Evolutionary conservation across 805 yeast species (phyloP).

Genomic region (Wickerhamomyces alni): DNA sequence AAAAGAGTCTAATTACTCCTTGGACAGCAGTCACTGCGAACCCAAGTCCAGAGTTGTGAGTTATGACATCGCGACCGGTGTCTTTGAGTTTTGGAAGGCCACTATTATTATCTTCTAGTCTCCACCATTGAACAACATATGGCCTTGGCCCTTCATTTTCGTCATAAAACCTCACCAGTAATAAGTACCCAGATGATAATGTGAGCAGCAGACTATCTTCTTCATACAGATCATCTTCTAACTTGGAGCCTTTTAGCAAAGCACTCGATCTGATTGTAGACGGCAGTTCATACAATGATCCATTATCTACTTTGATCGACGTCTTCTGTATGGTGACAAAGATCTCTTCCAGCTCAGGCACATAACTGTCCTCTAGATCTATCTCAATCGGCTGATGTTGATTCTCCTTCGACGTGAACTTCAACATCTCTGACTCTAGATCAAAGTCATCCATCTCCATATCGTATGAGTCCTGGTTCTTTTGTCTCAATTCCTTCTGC

Average conservation of each 20-base stretch:
- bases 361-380: conserved; percentile 1
- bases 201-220: conserved; percentile 35
- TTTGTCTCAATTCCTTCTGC: conserved; percentile 18
- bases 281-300: conserved; percentile 7
- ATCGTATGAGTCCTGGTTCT: conserved; percentile 18
- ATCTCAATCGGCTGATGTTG: conserved; percentile 1
- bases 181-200: conserved; percentile 31
- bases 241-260: conserved; percentile 12
- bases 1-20: conserved; percentile 32
- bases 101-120: conserved; percentile 9
- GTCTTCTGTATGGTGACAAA: conserved; percentile 10
- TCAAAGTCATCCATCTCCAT: conserved; percentile 16
- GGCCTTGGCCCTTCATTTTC: conserved; percentile 23
- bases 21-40: conserved; percentile 33
- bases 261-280: conserved; percentile 12
- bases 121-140: conserved; percentile 48
- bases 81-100: conserved; percentile 17
- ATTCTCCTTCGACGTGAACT: conserved; percentile 6
- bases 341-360: conserved; percentile 11
- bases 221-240: conserved; percentile 6
- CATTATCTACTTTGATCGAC: conserved; percentile 13
- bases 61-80: conserved; percentile 22
- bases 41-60: conserved; percentile 34
- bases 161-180: conserved; percentile 32
- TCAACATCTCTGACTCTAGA: conserved; percentile 15